Conservation (phyloP, 768 basidiomycete genomes). For the Lentinula sp. region DNA sequence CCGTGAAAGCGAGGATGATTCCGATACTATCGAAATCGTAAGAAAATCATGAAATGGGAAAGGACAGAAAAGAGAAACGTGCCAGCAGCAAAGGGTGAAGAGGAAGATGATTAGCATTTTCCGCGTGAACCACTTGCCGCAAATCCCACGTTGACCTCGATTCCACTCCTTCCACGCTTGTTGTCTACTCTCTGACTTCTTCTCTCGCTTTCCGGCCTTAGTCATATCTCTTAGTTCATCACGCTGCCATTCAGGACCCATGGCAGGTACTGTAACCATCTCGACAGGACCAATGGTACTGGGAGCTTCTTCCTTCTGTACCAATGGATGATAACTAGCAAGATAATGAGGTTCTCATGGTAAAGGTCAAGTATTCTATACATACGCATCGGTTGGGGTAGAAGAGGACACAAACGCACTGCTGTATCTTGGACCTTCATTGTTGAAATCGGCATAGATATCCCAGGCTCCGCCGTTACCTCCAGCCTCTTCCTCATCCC, state of each 20-base stretch:
- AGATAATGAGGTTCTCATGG: not conserved
- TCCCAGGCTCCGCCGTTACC: conserved; percentile 56
- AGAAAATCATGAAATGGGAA: not conserved
- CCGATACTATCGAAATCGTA: conserved; percentile 39
- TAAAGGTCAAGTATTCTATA: conserved; percentile 4
- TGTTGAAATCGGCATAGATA: conserved; percentile 88
- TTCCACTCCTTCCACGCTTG: conserved; percentile 72
- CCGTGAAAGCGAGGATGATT: conserved; percentile 67
- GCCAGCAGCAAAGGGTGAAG: conserved; percentile 45
- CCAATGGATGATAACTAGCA: conserved; percentile 40
- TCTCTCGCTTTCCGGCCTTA: conserved; percentile 60
- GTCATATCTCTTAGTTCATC: conserved; percentile 75
- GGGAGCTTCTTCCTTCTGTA: conserved; percentile 27
- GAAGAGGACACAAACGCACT: conserved; percentile 42
- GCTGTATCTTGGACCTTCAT: conserved; percentile 74
- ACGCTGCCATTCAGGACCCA: conserved; percentile 87
- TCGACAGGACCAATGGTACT: conserved; percentile 53
- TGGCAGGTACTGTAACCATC: conserved; percentile 85
- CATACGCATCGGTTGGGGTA: conserved; percentile 41
- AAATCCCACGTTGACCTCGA: conserved; percentile 73
- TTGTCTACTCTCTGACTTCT: conserved; percentile 43
- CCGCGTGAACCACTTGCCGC: conserved; percentile 73
- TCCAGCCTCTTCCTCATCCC: conserved; percentile 51
- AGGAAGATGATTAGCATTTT: conserved; percentile 64
- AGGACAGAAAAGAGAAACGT: conserved; percentile 4